Percentiles rank a stretch among this genome's conserved stretches.
Evolutionary conservation across 352 stramenopile species (phyloP).

Genomic region (Globisporangium lucens): DNA sequence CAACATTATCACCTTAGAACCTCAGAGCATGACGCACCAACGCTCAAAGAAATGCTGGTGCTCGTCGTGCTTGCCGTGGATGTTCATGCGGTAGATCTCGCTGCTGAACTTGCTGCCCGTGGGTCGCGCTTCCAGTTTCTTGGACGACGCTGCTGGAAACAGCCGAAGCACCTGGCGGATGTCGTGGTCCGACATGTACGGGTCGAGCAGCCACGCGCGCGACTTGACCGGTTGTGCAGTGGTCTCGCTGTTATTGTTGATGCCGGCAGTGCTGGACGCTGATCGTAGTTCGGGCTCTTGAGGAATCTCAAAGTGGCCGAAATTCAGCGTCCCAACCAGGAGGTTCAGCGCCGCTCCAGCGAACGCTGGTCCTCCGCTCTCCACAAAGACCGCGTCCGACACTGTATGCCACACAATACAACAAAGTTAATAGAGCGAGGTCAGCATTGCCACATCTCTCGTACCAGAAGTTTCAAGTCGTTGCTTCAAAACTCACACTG

Average conservation of each 20-base stretch:
- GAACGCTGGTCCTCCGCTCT: slow-evolving; percentile 59
- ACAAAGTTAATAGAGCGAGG: background rate
- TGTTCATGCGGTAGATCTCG: slow-evolving; percentile 48
- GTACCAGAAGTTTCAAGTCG: background rate
- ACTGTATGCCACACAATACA: slow-evolving; percentile 25
- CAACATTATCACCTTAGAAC: background rate
- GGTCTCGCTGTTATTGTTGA: slow-evolving; percentile 4
- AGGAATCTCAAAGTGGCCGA: slow-evolving; percentile 33
- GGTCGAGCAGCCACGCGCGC: slow-evolving; percentile 62
- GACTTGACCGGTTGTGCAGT: slow-evolving; percentile 22
- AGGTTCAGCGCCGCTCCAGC: slow-evolving; percentile 45
- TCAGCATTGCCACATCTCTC: background rate
- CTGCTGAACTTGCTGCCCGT: slow-evolving; percentile 46
- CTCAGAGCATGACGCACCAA: slow-evolving; percentile 68
- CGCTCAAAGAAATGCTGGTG: slow-evolving; percentile 54
- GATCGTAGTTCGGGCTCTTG: slow-evolving; percentile 5
- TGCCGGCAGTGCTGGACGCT: background rate
- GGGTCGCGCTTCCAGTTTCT: slow-evolving; percentile 42
- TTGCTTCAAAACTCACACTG: slow-evolving; percentile 34
- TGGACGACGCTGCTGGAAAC: slow-evolving; percentile 26
- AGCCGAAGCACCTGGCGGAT: slow-evolving; percentile 51
- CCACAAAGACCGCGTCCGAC: slow-evolving; percentile 69
- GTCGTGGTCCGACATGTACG: slow-evolving; percentile 71
- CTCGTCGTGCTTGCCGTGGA: slow-evolving; percentile 56
- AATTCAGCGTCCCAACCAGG: slow-evolving; percentile 58